These are phyloP conservation scores for Pyricularia grisea DNA, from an alignment of 2,329 filamentous ascomycete genomes.

Conservation along the genomic window DNA sequence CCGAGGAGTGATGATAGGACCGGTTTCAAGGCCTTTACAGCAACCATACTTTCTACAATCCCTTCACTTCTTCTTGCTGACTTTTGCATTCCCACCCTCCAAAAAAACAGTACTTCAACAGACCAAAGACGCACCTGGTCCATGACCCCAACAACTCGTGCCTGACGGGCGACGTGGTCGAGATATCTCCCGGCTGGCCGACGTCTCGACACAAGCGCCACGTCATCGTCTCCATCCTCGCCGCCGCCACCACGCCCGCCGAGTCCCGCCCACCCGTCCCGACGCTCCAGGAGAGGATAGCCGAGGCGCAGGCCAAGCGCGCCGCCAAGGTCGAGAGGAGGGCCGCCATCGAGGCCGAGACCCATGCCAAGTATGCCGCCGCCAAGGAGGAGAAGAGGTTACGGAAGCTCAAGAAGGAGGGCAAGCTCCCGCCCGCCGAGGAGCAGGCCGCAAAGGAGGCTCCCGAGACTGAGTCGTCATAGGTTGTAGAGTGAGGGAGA, in stretches of 20 bases:
- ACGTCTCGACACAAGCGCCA: slow-evolving; percentile 60
- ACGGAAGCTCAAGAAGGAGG: slow-evolving; percentile 1
- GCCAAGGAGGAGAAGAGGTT: slow-evolving; percentile 2
- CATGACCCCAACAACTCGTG: slow-evolving; percentile 71
- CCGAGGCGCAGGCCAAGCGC: slow-evolving; percentile 42
- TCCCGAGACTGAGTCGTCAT: neutral
- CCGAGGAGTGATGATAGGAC: neutral
- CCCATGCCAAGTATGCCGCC: neutral
- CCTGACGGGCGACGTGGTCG: slow-evolving; percentile 64
- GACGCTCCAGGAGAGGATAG: slow-evolving; percentile 51
- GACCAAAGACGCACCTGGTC: slow-evolving; percentile 57
- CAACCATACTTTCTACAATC: neutral
- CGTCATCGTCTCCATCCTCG: slow-evolving; percentile 65
- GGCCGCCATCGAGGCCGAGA: slow-evolving; percentile 20
- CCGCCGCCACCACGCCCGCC: slow-evolving; percentile 55
- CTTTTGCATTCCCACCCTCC: neutral
- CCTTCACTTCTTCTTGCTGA: neutral
- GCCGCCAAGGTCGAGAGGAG: slow-evolving; percentile 47
- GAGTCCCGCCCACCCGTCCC: slow-evolving; percentile 57
- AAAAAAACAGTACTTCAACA: slow-evolving; percentile 48
- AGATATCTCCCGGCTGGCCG: slow-evolving; percentile 57
- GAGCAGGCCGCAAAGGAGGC: slow-evolving; percentile 4
- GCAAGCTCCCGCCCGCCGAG: slow-evolving; percentile 3
- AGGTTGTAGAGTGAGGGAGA: neutral
- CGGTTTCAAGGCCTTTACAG: neutral